phyloP scores from a whole-genome alignment of 2,329 filamentous ascomycete genomes.

The Paramyrothecium roridum region DNA sequence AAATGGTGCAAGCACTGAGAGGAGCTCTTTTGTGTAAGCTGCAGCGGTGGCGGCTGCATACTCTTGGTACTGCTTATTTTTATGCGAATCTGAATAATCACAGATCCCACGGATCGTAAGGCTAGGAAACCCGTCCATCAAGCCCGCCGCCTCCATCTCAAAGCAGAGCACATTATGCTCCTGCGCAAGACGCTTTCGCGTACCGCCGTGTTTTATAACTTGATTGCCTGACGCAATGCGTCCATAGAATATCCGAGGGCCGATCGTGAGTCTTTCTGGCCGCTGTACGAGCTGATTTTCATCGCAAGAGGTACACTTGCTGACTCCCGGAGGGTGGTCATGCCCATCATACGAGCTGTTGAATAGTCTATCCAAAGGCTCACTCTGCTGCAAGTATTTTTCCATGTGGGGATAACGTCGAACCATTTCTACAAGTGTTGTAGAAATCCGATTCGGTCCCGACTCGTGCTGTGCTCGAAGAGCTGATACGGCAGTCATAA shows the following conservation, averaged over 20 bases:
- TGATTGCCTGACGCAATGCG: slow-evolving; percentile 9
- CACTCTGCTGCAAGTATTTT: background rate
- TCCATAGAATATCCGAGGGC: slow-evolving; percentile 3
- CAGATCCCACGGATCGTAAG: slow-evolving; percentile 30
- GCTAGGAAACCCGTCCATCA: slow-evolving; percentile 18
- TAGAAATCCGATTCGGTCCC: background rate
- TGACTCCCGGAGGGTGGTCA: background rate
- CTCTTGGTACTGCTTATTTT: slow-evolving; percentile 27
- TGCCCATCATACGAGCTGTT: background rate
- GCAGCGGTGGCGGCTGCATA: slow-evolving; percentile 29
- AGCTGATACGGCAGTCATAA: background rate
- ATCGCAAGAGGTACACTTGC: background rate
- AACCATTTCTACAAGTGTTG: background rate
- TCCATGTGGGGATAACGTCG: background rate
- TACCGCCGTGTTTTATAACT: slow-evolving; percentile 2
- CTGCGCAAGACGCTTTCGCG: background rate
- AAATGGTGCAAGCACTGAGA: background rate
- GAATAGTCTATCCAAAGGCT: background rate
- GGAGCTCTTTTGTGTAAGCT: slow-evolving; percentile 5
- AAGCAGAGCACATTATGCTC: slow-evolving; percentile 10
- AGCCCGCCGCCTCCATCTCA: slow-evolving; percentile 23
- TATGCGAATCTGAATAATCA: slow-evolving; percentile 33
- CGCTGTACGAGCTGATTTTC: background rate
- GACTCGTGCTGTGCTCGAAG: background rate
- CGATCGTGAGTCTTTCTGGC: background rate